Evolutionary conservation across 1,139 yeast genomes (phyloP), one percentile per base, ranked within the genome.

Genomic region (Candida pseudoviswanathii): DNA sequence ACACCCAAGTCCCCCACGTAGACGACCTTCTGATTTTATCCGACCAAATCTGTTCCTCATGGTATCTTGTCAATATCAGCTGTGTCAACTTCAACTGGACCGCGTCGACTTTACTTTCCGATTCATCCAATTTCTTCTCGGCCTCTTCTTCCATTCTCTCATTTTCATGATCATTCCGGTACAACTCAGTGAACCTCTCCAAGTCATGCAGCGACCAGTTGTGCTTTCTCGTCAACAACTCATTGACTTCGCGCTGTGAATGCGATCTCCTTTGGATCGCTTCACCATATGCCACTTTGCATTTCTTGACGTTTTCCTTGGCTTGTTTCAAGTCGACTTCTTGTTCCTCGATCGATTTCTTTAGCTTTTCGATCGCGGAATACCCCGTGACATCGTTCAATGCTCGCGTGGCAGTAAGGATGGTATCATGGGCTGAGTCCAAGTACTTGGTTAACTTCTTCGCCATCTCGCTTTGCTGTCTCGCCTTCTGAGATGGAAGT

Each of bases 41-140:
- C 3, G 97, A 89, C 99, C 99, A 95, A 3, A 94, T 85, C 67
- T 95, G 99, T 61, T 95, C 99, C 63, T 95, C 99, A 55, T 94
- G 97, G 61, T 95, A 95, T 56, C 98, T 72, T 1, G 94, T 84
- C 58, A 92, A 75, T 33, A 95, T 94, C 58, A 89, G 85, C 53
- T 85, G 85, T 5, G 92, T 85, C 43, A 92, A 70, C 53, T 79
- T 81, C 43, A 82, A 77, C 57, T 88, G 95, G 5, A 86, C 68
- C 3, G 84, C 83, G 52, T 92, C 97, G 37, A 87, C 89, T 47
- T 65, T 66, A 22, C 65, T 67, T 58, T 95, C 99, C 2, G 85
- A 78, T 9, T 72, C 70, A 37, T 75, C 78, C 48, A 91, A 73
- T 3, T 65, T 62, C 5, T 59, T 59, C 48, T 84, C 83, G 0